Evolutionary conservation across 345 rosid species (phyloP), one percentile per base, ranked within the genome.

Genomic region (Camelina sativa): DNA sequence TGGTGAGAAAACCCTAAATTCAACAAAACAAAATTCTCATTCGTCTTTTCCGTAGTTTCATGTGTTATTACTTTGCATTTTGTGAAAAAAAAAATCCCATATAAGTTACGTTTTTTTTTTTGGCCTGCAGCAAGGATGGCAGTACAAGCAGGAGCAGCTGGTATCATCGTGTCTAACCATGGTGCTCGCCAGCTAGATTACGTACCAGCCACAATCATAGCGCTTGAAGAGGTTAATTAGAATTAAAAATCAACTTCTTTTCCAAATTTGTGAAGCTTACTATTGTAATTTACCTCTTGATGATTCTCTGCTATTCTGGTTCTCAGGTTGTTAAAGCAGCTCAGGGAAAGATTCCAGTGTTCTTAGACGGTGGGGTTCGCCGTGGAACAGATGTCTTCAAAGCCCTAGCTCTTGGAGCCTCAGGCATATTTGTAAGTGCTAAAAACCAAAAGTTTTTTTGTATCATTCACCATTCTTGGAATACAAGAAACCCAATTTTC

Each of bases 371-470:
- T 12, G 97, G 97, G 40, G 96, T 89, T 71, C 86, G 91, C 30
- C 93, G 93, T 10, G 96, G 97, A 58, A 92, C 97, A 0, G 96
- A 92, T 80, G 93, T 90, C 41, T 88, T 92, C 79, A 92, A 90
- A 80, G 93, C 96, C 22, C 73, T 92, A 11, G 97, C 96, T 11
- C 82, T 92, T 19, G 97, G 97, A 67, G 96, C 97, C 50, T 80
- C 94, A 41, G 97, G 96, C 69, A 80, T 90, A 76, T 92, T 92
- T 76, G 94, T 88, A 84, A 85, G 97, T 80, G 11, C 44, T 7
- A 32, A 1, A 28, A 6, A 11, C 22, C 8, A 44, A 44, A 44
- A 44, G 50, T 15, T 61, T 62, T 1, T 28, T 4, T 25, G 28
- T 25, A 25, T 25, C 28, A 3, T 38, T n/a, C 8, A 2, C 8